Evolutionary conservation across 1,284 basidiomycete genomes (phyloP).

Genomic region (Thelephora terrestris): DNA sequence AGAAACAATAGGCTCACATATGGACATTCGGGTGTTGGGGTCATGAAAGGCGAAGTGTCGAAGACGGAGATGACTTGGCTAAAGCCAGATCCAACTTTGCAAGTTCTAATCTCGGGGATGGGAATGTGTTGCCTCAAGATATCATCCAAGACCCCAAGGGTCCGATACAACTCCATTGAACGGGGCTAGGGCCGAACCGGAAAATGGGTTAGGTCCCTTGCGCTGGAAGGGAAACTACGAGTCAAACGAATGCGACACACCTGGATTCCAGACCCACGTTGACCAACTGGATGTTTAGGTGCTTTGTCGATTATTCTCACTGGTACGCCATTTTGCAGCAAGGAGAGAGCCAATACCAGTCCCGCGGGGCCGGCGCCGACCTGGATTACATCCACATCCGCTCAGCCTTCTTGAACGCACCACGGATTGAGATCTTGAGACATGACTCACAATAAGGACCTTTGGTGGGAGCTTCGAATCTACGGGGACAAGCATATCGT

Average conservation of each 20-base stretch:
- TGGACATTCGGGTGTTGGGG: conserved; percentile 13
- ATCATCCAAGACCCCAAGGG: conserved; percentile 13
- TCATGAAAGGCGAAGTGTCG: conserved; percentile 3
- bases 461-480: too few species aligned
- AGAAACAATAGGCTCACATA: conserved; percentile 9
- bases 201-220: not conserved
- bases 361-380: conserved; percentile 19
- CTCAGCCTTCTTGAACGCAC: not conserved
- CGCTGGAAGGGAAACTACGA: not conserved
- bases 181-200: conserved; percentile 9
- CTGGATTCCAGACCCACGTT: conserved; percentile 20
- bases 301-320: conserved; percentile 29
- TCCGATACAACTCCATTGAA: conserved; percentile 13
- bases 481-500: too few species aligned
- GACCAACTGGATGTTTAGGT: conserved; percentile 11
- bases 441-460: too few species aligned
- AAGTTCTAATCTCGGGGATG: conserved; percentile 6
- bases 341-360: conserved; percentile 15
- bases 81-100: conserved; percentile 13
- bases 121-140: not conserved
- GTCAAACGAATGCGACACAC: conserved; percentile 9
- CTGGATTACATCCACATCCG: conserved; percentile 6
- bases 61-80: conserved; percentile 9
- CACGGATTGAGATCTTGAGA: too few species aligned
- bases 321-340: conserved; percentile 17